Evolutionary conservation across 164 flowering plant species (phyloP).

Genomic region (Vitis riparia): DNA sequence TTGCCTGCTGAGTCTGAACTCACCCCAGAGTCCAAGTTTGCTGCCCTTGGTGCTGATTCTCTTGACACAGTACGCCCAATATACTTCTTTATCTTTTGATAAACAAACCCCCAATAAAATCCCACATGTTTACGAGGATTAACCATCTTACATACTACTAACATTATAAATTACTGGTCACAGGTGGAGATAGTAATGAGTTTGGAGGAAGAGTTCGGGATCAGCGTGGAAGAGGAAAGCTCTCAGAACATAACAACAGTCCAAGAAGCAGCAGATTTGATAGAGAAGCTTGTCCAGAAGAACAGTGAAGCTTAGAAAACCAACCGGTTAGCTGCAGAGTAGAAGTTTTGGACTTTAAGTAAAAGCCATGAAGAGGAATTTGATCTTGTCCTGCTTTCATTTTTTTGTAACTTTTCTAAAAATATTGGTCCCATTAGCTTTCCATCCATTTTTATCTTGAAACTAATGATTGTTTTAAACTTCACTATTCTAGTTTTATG

Average conservation of each 20-base stretch:
- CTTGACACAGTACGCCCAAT: conserved; percentile 33
- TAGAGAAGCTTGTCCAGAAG: conserved; percentile 27
- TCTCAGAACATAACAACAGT: conserved; percentile 32
- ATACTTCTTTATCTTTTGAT: background rate
- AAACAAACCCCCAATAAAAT: background rate
- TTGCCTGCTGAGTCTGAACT: conserved; percentile 21
- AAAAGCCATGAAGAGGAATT: too few relatives aligned
- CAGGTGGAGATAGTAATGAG: conserved; percentile 47
- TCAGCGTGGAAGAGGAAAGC: conserved; percentile 28
- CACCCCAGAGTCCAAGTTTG: conserved; percentile 28
- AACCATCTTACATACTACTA: background rate
- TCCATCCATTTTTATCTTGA: too few relatives aligned
- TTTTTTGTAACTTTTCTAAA: too few relatives aligned
- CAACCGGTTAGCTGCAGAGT: too few relatives aligned
- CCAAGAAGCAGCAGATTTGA: conserved; percentile 41
- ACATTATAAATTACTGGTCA: background rate
- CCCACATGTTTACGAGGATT: background rate
- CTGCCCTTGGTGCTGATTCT: conserved; percentile 42
- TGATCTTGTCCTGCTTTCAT: too few relatives aligned
- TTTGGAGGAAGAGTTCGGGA: conserved; percentile 33
- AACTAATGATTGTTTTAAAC: too few relatives aligned
- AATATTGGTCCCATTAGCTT: too few relatives aligned
- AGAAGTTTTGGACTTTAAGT: too few relatives aligned
- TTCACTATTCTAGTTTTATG: too few relatives aligned
- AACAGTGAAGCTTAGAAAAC: conserved; percentile 15